Evolutionary conservation across 2,329 filamentous ascomycete genomes (phyloP), one percentile per base, ranked within the genome.

Genomic region (Monilinia aucupariae): DNA sequence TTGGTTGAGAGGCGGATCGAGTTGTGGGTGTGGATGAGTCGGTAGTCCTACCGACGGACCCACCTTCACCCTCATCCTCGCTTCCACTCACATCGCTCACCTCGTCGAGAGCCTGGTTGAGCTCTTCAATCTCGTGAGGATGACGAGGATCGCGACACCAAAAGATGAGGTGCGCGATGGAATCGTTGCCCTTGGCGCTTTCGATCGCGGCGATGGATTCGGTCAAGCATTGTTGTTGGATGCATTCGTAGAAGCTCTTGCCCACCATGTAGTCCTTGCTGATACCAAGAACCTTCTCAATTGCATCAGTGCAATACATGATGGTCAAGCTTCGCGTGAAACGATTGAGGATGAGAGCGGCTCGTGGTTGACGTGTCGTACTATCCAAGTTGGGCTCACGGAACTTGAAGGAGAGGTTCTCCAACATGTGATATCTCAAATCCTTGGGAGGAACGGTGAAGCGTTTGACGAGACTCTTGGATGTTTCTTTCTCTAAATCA

Each of bases 341-440:
- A 17, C 91, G 83, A 71, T 96, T 96, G 30, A 96, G 78, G 67
- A 96, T 94, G 5, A 96, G 79, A 22, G 91, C 91, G 3, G 91
- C 91, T 48, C 91, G 83, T 10, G 91, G 90, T 74, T 96, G 91
- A 68, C 91, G 88, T 62, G 84, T 82, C 67, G 81, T 81, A 4
- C 75, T 71, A 53, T 79, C 88, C 22, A 48, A 49, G 20, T 83
- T 78, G 0, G 85, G 78, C 74, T 82, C 81, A 68, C 80, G 80
- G 77, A 96, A 96, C 74, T 93, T 94, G 71, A 86, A 83, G 13
- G 91, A 96, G 20, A 96, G 79, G 68, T 92, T 89, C 62, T 91
- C 89, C 72, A 96, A 78, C 91, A 96, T 96, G 76, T 94, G 90
- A 74, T 96, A 96, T 67, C 91, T 86, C 22, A 91, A 90, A 71